These are phyloP conservation scores for Hippophae tibetana DNA, from an alignment of 306 rosid genomes.

Conservation along the genomic window DNA sequence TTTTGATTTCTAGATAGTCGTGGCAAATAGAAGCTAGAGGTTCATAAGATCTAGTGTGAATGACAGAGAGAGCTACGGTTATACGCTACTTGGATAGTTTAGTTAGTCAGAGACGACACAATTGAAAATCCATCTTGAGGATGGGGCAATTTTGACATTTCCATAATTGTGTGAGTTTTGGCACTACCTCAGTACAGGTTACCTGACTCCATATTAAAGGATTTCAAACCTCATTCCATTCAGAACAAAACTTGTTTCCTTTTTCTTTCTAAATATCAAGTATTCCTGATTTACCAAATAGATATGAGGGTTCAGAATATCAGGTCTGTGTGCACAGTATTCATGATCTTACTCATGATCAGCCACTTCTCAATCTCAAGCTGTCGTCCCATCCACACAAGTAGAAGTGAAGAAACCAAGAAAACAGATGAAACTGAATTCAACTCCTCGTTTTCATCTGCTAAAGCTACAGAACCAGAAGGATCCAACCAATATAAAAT, in stretches of 20 bases:
- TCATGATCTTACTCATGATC: conserved; percentile 41
- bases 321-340: conserved; percentile 33
- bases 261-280: conserved; percentile 6
- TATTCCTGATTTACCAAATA: conserved; percentile 8
- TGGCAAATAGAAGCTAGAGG: not conserved
- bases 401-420: conserved; percentile 32
- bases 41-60: conserved; percentile 4
- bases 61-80: not conserved
- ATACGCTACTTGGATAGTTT: not conserved
- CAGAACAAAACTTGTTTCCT: conserved; percentile 7
- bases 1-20: too few species aligned
- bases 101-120: conserved; percentile 10
- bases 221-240: conserved; percentile 6
- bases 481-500: conserved; percentile 18
- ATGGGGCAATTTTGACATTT: conserved; percentile 52
- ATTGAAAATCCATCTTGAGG: conserved; percentile 12
- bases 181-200: conserved; percentile 35
- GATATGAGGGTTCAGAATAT: conserved; percentile 43
- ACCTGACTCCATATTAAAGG: conserved; percentile 31
- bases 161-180: conserved; percentile 29
- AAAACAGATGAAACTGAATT: conserved; percentile 18
- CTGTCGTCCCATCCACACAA: conserved; percentile 31
- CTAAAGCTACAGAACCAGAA: conserved; percentile 32
- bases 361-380: conserved; percentile 41
- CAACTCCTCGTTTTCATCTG: conserved; percentile 27